These are phyloP conservation scores for Aureobasidium sp. DNA, from an alignment of 2,329 filamentous ascomycete genomes.

Conservation along the genomic window DNA sequence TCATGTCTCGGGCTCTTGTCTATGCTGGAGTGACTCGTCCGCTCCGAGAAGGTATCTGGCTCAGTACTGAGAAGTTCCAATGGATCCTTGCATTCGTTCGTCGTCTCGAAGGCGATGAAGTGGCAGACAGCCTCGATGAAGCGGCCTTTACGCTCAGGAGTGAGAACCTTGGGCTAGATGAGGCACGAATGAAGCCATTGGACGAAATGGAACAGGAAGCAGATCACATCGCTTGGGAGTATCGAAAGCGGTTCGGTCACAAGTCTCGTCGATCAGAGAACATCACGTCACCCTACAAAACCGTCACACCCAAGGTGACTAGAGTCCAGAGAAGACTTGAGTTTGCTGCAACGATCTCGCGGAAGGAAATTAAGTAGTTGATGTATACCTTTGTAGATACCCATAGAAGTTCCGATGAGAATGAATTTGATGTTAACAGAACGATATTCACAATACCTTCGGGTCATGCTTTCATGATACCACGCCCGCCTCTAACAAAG, in stretches of 20 bases:
- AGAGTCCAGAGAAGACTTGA: neutral
- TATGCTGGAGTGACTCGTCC: conserved; percentile 41
- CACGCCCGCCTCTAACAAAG: neutral
- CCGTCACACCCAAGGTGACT: neutral
- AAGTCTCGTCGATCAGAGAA: neutral
- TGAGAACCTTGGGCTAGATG: neutral
- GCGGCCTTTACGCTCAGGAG: conserved; percentile 10
- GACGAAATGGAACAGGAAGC: neutral
- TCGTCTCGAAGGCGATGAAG: conserved; percentile 35
- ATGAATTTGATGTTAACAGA: neutral
- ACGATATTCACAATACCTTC: neutral
- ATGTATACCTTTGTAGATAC: neutral
- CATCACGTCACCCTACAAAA: neutral
- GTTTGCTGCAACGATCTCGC: neutral
- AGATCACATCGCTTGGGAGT: neutral
- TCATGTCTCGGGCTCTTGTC: conserved; percentile 42
- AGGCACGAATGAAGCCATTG: neutral
- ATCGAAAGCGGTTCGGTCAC: neutral
- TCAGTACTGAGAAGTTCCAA: conserved; percentile 30
- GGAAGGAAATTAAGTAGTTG: neutral
- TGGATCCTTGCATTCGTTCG: conserved; percentile 39
- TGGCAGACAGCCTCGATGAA: conserved; percentile 29
- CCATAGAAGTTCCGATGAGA: neutral
- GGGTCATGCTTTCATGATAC: neutral
- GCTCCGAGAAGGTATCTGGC: conserved; percentile 28